These are phyloP conservation scores for Paramecium bursaria DNA, from an alignment of 73 alveolate species.

Conservation along the genomic window DNA sequence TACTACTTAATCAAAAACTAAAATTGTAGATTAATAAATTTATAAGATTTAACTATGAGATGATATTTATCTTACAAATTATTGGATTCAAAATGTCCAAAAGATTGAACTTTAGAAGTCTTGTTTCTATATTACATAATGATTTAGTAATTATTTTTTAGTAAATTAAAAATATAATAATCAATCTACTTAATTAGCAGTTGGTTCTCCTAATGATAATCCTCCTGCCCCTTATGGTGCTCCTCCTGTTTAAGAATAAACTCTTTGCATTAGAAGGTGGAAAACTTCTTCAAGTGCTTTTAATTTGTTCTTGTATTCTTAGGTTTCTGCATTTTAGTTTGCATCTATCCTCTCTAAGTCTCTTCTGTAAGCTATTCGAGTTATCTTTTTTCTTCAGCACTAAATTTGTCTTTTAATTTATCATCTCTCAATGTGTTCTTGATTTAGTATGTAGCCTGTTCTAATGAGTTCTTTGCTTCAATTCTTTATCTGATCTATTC, in stretches of 20 bases:
- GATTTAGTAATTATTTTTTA: too few species aligned
- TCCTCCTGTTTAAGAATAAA: constrained; percentile 90
- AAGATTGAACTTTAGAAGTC: too few species aligned
- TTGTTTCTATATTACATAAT: too few species aligned
- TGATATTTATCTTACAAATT: too few species aligned
- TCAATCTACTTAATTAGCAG: constrained; percentile 71
- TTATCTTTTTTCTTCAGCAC: constrained; percentile 84
- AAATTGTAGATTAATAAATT: too few species aligned
- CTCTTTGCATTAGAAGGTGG: constrained; percentile 93
- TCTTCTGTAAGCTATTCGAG: constrained; percentile 66
- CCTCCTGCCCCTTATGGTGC: constrained; percentile 84
- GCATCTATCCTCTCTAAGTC: constrained; percentile 76
- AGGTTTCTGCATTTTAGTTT: constrained; percentile 76
- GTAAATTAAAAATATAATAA: too few species aligned
- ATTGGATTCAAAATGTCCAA: too few species aligned
- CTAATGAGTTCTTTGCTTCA: constrained; percentile 92
- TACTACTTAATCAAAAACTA: too few species aligned
- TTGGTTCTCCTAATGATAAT: constrained; percentile 73
- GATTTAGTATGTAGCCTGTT: constrained; percentile 83
- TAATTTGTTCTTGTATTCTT: constrained; percentile 85
- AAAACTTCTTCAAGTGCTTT: constrained; percentile 81
- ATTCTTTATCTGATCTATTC: constrained; percentile 79
- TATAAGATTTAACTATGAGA: too few species aligned
- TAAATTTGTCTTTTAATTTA: constrained; percentile 83
- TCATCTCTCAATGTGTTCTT: constrained; percentile 89